These are phyloP conservation scores for Mortierella sp. DNA, from an alignment of 371 early-diverging fungal genomes.

Conservation along the genomic window DNA sequence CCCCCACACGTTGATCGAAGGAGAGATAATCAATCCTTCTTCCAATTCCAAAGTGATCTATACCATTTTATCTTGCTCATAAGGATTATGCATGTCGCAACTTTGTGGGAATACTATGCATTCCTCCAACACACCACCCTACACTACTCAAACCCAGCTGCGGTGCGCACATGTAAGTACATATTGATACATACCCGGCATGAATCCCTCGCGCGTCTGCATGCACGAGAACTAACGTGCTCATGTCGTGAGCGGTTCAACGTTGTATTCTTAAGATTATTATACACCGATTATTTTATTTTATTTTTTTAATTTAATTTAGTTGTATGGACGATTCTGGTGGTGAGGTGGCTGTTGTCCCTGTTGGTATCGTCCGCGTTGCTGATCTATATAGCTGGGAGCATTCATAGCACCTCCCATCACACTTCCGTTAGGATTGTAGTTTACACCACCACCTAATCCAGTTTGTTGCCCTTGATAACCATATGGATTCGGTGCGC, in stretches of 20 bases:
- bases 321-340: conserved; percentile 32
- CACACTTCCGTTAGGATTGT: conserved; percentile 37
- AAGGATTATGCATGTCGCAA: neutral
- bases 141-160: neutral
- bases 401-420: conserved; percentile 30
- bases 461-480: conserved; percentile 36
- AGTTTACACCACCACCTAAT: conserved; percentile 42
- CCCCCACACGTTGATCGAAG: neutral
- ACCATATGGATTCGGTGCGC: conserved; percentile 26
- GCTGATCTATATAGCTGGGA: conserved; percentile 45
- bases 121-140: neutral
- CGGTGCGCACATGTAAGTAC: conserved; percentile 1
- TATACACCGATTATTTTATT: neutral
- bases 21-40: conserved; percentile 25
- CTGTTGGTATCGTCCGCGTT: conserved; percentile 47
- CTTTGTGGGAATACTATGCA: neutral
- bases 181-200: neutral
- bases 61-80: neutral
- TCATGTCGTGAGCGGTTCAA: neutral
- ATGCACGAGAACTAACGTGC: neutral
- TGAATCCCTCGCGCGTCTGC: neutral
- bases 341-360: conserved; percentile 11
- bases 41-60: conserved; percentile 26
- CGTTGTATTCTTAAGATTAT: neutral
- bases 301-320: neutral